Conservation (phyloP, 2,329 filamentous ascomycete species). For the Arthrobotrys musiformis region DNA sequence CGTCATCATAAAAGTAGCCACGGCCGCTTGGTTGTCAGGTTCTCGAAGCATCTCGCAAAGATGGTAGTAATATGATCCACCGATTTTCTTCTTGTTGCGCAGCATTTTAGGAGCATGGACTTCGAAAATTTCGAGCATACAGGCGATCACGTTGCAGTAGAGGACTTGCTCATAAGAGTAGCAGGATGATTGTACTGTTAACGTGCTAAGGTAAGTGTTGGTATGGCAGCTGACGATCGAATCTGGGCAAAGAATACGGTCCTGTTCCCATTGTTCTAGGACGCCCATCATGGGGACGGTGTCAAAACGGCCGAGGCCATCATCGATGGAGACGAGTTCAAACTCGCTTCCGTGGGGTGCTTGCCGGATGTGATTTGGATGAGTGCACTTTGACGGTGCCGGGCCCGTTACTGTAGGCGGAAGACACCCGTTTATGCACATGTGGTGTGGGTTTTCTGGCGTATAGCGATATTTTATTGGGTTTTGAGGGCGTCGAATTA, state of each 20-base stretch:
- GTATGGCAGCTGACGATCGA: constrained; percentile 11
- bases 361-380: constrained; percentile 42
- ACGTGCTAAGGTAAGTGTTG: constrained; percentile 17
- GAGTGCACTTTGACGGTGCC: constrained; percentile 22
- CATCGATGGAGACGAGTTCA: constrained; percentile 24
- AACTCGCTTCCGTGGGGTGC: constrained; percentile 20
- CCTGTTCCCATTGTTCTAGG: constrained; percentile 35
- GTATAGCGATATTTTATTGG: neutral
- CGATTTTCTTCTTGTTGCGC: constrained; percentile 44
- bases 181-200: constrained; percentile 21
- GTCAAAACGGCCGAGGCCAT: constrained; percentile 45
- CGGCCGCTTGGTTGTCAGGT: constrained; percentile 20
- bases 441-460: neutral
- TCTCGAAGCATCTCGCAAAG: constrained; percentile 45
- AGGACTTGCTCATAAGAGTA: constrained; percentile 38
- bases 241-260: neutral
- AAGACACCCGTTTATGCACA: constrained; percentile 2
- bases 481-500: neutral
- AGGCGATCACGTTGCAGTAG: constrained; percentile 28
- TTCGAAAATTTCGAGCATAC: constrained; percentile 33
- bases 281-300: constrained; percentile 38
- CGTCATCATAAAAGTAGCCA: constrained; percentile 29
- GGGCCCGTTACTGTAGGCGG: constrained; percentile 13
- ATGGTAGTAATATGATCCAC: constrained; percentile 41
- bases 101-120: constrained; percentile 42